Conservation (phyloP, 768 basidiomycete species). For the Naematelia encephala region DNA sequence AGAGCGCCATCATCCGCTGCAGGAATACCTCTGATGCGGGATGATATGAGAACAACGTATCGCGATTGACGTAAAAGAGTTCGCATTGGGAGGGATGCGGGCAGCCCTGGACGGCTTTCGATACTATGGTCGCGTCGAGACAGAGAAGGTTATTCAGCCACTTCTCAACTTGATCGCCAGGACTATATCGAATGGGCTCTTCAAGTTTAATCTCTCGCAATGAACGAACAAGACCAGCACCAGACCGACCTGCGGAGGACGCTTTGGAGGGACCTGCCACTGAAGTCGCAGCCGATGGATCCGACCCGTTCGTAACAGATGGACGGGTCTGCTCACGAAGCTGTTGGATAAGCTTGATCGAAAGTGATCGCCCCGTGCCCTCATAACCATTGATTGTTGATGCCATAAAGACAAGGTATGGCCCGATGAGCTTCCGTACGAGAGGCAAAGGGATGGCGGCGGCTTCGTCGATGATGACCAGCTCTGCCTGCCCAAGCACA, state of each 20-base stretch:
- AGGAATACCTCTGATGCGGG: constrained; percentile 96
- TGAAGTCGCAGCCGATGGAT: constrained; percentile 46
- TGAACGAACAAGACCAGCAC: constrained; percentile 58
- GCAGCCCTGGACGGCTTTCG: constrained; percentile 61
- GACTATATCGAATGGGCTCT: constrained; percentile 86
- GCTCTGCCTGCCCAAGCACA: constrained; percentile 93
- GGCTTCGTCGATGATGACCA: constrained; percentile 96
- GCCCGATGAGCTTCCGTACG: constrained; percentile 87
- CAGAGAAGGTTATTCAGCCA: constrained; percentile 91
- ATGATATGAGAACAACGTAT: constrained; percentile 95
- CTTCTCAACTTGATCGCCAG: constrained; percentile 83
- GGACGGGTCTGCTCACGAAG: constrained; percentile 86
- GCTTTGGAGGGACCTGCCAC: constrained; percentile 50
- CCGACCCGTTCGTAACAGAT: constrained; percentile 65
- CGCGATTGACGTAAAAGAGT: constrained; percentile 89
- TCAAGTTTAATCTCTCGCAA: constrained; percentile 92
- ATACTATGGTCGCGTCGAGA: constrained; percentile 73
- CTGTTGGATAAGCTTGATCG: constrained; percentile 95
- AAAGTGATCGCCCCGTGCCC: constrained; percentile 97
- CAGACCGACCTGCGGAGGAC: constrained; percentile 46
- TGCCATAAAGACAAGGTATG: constrained; percentile 95
- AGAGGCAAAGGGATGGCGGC: constrained; percentile 96
- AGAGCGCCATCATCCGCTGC: constrained; percentile 96
- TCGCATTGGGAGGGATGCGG: constrained; percentile 93
- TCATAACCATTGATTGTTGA: constrained; percentile 99